Base-by-base conservation (phyloP, 2,329 filamentous ascomycete genomes). In the Monosporascus sp. region DNA sequence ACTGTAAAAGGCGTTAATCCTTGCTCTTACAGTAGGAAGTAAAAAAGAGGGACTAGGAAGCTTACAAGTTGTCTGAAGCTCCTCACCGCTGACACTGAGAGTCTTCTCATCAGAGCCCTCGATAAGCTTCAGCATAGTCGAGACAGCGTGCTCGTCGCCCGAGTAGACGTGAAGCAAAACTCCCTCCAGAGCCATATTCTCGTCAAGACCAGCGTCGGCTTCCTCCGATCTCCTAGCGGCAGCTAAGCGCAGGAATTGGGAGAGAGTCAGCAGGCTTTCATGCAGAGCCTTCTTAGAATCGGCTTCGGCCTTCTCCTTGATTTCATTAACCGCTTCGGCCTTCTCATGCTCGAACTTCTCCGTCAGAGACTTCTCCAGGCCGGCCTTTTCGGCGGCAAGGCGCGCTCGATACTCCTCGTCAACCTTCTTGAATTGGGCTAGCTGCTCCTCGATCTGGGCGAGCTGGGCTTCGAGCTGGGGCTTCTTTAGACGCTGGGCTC, bases 151-250 rank as follows among this genome's bases (percentile, higher is more conserved):
- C 58, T 88, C 81, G 64, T 93, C 88, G 47, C 89, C 90, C 46
- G 84, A 83, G 71, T 95, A 94, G 35, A 94, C 87, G 55, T 87
- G 80, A 47, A 91, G 77, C 54, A 95, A 77, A 36, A 90, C 85
- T 50, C 89, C 89, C 72, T 95, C 89, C 55, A 94, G 85, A 37
- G 89, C 90, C 71, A 85, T 84, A 71, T 86, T 90, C 74, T 93
- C 88, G 53, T 91, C 88, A 5, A 79, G 70, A 41, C 76, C 72
- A 48, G 81, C 78, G 61, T 88, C 80, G 51, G 76, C 80, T 58
- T 88, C 88, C 65, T 89, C 86, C 20, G 83, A 79, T 62, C 88
- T 82, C 60, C 89, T 84, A 62, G 88, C 85, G 54, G 89, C 89
- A 55, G 89, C 89, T 38, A 91, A 80, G 60, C 88, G 84, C 59